phyloP scores from a whole-genome alignment of 257 asterid species.

The Nicotiana otophora region DNA sequence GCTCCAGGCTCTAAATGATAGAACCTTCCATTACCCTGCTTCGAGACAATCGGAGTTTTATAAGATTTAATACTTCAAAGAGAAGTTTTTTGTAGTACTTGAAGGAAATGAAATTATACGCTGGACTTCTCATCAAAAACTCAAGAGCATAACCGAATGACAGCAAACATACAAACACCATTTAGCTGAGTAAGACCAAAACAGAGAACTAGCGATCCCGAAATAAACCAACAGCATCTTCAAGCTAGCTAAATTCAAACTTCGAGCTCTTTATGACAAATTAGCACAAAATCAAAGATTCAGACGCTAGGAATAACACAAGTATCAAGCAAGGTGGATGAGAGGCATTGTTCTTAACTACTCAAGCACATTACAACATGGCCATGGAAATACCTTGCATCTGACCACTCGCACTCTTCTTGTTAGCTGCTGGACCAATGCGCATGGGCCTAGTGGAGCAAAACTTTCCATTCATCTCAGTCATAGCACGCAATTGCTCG shows the following conservation, averaged over 20 bases:
- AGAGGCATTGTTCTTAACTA: slow-evolving; percentile 9
- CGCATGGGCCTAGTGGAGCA: slow-evolving; percentile 89
- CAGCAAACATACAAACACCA: not conserved
- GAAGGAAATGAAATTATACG: slow-evolving; percentile 50
- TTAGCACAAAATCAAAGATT: slow-evolving; percentile 18
- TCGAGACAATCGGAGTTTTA: slow-evolving; percentile 65
- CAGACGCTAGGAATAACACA: slow-evolving; percentile 18
- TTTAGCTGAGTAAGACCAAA: not conserved
- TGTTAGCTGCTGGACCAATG: slow-evolving; percentile 83
- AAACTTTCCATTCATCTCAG: slow-evolving; percentile 74
- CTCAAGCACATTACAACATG: slow-evolving; percentile 6
- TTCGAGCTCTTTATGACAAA: slow-evolving; percentile 24
- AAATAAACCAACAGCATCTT: slow-evolving; percentile 17
- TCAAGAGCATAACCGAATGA: slow-evolving; percentile 38
- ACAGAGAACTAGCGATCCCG: slow-evolving; percentile 24
- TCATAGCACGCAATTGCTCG: slow-evolving; percentile 74
- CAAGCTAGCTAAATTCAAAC: slow-evolving; percentile 24
- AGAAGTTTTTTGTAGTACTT: slow-evolving; percentile 39
- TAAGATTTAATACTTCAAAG: slow-evolving; percentile 49
- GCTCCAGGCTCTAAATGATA: slow-evolving; percentile 83
- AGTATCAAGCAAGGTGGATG: slow-evolving; percentile 3
- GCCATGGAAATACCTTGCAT: slow-evolving; percentile 44
- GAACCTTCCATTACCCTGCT: slow-evolving; percentile 86
- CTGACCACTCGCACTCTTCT: slow-evolving; percentile 42
- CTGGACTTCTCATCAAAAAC: slow-evolving; percentile 32